Percentiles rank a stretch among this genome's conserved stretches.
These are phyloP conservation scores for Pholiota microspora DNA, from an alignment of 768 basidiomycete species.

Conservation along the genomic window DNA sequence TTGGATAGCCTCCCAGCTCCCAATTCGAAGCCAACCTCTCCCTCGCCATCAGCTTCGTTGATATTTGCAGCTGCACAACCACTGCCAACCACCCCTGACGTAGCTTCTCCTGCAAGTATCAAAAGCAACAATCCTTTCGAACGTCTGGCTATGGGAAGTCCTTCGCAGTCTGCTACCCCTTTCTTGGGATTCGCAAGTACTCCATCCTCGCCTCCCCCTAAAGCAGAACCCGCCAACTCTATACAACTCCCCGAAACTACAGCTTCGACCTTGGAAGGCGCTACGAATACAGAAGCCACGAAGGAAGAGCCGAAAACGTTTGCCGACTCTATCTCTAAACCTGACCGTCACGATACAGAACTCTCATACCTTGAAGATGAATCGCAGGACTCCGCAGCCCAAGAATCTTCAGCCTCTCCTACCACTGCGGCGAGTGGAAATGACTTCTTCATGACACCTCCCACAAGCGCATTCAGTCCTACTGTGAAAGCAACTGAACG, in stretches of 20 bases:
- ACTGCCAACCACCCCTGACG: slow-evolving; percentile 68
- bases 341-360: slow-evolving; percentile 11
- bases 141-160: slow-evolving; percentile 50
- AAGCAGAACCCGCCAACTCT: too few relatives aligned
- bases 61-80: slow-evolving; percentile 68
- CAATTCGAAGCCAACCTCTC: slow-evolving; percentile 23
- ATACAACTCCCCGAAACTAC: too few relatives aligned
- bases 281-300: neutral
- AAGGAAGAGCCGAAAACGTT: neutral
- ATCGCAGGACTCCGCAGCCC: neutral
- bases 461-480: slow-evolving; percentile 33
- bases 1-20: slow-evolving; percentile 20
- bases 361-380: slow-evolving; percentile 15
- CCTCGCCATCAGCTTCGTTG: slow-evolving; percentile 46
- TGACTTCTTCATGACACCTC: slow-evolving; percentile 64
- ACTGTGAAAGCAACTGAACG: slow-evolving; percentile 16
- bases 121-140: slow-evolving; percentile 96
- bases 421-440: slow-evolving; percentile 31
- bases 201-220: slow-evolving; percentile 18
- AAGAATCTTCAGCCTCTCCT: slow-evolving; percentile 23
- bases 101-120: slow-evolving; percentile 40
- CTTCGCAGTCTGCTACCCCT: slow-evolving; percentile 54
- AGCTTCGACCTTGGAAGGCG: too few relatives aligned
- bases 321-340: slow-evolving; percentile 2
- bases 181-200: slow-evolving; percentile 47